Conservation (phyloP, 306 rosid genomes). For the Mucuna pruriens region DNA sequence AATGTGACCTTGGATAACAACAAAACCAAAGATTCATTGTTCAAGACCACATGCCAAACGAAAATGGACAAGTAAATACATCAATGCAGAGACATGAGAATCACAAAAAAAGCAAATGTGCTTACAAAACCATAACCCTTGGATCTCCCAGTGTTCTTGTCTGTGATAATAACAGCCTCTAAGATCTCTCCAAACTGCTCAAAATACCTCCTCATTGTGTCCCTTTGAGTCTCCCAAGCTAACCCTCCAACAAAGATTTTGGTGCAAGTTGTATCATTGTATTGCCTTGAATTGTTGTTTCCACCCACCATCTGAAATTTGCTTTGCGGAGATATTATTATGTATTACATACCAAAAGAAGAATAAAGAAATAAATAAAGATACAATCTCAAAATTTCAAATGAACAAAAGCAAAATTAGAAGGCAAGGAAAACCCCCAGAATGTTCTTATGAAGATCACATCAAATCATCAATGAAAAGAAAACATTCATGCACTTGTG, state of each 20-base stretch:
- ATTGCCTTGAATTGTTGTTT: constrained; percentile 51
- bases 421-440: neutral
- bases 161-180: constrained; percentile 88
- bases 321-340: constrained; percentile 64
- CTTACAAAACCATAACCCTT: constrained; percentile 95
- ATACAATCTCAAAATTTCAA: constrained; percentile 13
- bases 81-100: neutral
- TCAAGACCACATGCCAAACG: constrained; percentile 12
- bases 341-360: neutral
- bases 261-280: constrained; percentile 77
- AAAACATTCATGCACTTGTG: neutral
- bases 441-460: constrained; percentile 42
- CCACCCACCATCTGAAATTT: constrained; percentile 62
- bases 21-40: neutral
- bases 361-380: neutral
- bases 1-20: constrained; percentile 62
- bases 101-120: neutral
- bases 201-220: constrained; percentile 77
- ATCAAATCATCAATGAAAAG: constrained; percentile 23
- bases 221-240: constrained; percentile 94
- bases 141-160: constrained; percentile 85
- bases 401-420: neutral
- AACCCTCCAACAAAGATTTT: constrained; percentile 90
- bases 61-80: constrained; percentile 3
- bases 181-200: constrained; percentile 89